A percentile compares a stretch with the other conserved stretches of the same genome.
Evolutionary conservation across 176 grass and related monocot genomes (phyloP).

Genomic region (Urochloa ruziziensis): DNA sequence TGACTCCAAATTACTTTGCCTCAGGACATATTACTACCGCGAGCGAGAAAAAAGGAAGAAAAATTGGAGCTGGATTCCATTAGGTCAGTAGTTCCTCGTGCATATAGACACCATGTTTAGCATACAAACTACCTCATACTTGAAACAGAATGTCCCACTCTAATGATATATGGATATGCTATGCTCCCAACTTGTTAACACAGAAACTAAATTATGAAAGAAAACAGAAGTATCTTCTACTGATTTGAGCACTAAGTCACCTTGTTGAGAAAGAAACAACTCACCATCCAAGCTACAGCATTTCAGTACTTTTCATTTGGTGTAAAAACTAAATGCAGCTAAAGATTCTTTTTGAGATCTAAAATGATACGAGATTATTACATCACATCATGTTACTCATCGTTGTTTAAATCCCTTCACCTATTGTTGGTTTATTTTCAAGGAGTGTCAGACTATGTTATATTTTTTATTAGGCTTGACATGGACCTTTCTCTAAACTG

Average conservation of each 20-base stretch:
- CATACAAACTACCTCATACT: neutral
- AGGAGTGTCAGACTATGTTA: neutral
- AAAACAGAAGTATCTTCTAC: neutral
- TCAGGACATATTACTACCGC: neutral
- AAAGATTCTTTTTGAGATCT: neutral
- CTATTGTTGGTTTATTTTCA: too few species aligned
- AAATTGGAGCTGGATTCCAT: neutral
- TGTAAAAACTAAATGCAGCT: neutral
- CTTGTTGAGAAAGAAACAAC: neutral
- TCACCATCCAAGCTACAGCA: neutral
- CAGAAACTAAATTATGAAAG: neutral
- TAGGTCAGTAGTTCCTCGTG: neutral
- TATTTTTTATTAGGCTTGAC: neutral
- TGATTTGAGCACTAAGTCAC: neutral
- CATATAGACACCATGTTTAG: too few species aligned
- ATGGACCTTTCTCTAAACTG: neutral
- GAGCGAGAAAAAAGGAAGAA: too few species aligned
- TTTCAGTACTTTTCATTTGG: neutral
- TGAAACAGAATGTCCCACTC: neutral
- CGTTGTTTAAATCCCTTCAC: neutral
- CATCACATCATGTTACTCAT: neutral
- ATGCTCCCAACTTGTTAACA: neutral
- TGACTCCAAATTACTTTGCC: neutral
- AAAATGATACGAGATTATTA: neutral
- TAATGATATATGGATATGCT: neutral